Base-by-base conservation (phyloP, 192 early-diverging fungal species). In the Coemansia sp. region DNA sequence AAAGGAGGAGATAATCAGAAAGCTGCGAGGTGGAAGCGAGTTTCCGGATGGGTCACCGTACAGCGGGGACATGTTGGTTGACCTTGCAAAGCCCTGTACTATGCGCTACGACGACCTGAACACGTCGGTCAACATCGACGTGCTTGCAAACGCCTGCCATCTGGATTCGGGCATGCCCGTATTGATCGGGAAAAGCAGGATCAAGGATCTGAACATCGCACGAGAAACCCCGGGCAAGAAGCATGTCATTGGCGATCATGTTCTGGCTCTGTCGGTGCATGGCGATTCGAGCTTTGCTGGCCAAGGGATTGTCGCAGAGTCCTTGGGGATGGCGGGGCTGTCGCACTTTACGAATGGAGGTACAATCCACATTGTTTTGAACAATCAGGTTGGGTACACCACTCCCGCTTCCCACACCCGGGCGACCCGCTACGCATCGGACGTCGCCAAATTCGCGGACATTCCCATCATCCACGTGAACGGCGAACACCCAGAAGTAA, bases 321-420 rank as follows among this genome's bases (percentile, higher is more conserved):
- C 93, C 23, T 82, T 98, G 35, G 91, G 91, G 23, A 80, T 98
- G 46, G 94, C 96, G 19, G 95, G 95, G 65, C 80, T 98, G 33
- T 90, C 96, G 5, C 96, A 96, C 64, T 98, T 91, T 70, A 91
- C 89, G 4, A 93, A 91, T 11, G 96, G 96, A 63, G 96, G 96
- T 15, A 94, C 92, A 4, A 76, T 98, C 23, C 96, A 98, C 71
- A 85, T 98, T 71, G 91, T 98, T 46, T 91, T 96, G 65, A 98
- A 98, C 77, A 98, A 98, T 73, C 96, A 98, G 79, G 85, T 98
- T 50, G 91, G 91, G 20, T 98, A 98, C 79, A 98, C 94, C 0
- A 98, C 94, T n/a, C 93, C 93, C 4, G 90, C 93, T 9, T 88
- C 90, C 75, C 96, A 98, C 76, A 90, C 94, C 0, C 88, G 96